phyloP scores from a whole-genome alignment of 2,329 filamentous ascomycete species.

The Colletotrichum viniferum region DNA sequence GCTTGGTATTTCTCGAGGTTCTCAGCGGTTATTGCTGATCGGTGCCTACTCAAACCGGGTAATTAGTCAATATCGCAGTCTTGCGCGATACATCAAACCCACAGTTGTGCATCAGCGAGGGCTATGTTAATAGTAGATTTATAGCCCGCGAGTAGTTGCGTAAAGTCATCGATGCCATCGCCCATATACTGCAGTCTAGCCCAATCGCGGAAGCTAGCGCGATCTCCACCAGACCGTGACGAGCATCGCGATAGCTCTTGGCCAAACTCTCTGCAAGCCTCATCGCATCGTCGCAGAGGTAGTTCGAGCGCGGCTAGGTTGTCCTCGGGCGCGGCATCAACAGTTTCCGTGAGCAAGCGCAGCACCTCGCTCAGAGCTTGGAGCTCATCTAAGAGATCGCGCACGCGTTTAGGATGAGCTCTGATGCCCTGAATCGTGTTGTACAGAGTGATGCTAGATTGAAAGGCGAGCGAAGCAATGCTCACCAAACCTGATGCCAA shows the following conservation, averaged over 20 bases:
- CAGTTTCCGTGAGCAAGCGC: conserved; percentile 33
- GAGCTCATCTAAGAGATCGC: conserved; percentile 44
- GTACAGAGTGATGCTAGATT: conserved; percentile 23
- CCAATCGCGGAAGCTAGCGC: conserved; percentile 49
- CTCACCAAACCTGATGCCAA: conserved; percentile 19
- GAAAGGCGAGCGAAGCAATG: conserved; percentile 24
- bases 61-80: background rate
- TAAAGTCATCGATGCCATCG: conserved; percentile 46
- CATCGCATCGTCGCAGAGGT: conserved; percentile 44
- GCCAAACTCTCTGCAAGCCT: conserved; percentile 46
- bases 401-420: conserved; percentile 31
- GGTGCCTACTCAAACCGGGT: background rate
- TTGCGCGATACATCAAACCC: background rate
- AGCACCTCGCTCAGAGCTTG: conserved; percentile 41
- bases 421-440: conserved; percentile 19
- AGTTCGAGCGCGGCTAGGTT: conserved; percentile 26
- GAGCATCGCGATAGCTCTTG: conserved; percentile 38
- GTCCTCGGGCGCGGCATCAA: conserved; percentile 6
- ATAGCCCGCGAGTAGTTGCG: conserved; percentile 41
- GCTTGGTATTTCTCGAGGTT: background rate
- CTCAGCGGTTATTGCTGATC: background rate
- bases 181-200: conserved; percentile 47
- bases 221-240: conserved; percentile 33
- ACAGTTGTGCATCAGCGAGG: conserved; percentile 26
- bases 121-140: conserved; percentile 32